Percentiles rank a stretch among this genome's conserved stretches.
phyloP scores from a whole-genome alignment of 768 basidiomycete species.

The Peribolospora baueri region DNA sequence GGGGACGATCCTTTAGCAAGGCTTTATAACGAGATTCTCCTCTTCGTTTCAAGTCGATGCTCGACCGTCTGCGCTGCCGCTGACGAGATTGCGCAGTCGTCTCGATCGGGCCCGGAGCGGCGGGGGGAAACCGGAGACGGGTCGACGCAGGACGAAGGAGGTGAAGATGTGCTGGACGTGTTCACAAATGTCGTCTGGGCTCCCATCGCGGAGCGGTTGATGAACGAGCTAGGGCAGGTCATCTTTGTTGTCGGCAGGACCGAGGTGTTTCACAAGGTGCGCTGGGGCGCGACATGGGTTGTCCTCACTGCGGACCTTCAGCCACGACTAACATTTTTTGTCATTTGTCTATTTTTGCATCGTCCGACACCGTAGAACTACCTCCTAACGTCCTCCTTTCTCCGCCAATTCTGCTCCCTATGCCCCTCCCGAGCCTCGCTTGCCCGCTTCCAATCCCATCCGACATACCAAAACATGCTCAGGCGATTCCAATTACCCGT shows the following conservation, averaged over 20 bases:
- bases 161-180: slow-evolving; percentile 39
- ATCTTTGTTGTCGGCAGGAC: slow-evolving; percentile 85
- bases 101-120: background rate
- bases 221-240: slow-evolving; percentile 54
- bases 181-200: slow-evolving; percentile 75
- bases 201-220: slow-evolving; percentile 52
- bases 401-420: slow-evolving; percentile 54
- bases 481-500: slow-evolving; percentile 85
- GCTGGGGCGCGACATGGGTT: slow-evolving; percentile 7
- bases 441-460: slow-evolving; percentile 44
- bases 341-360: background rate
- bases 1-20: slow-evolving; percentile 40
- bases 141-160: slow-evolving; percentile 6
- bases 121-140: background rate
- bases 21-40: slow-evolving; percentile 59
- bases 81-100: slow-evolving; percentile 5
- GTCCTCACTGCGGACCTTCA: background rate
- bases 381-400: slow-evolving; percentile 55
- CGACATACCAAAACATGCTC: slow-evolving; percentile 45
- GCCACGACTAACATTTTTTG: background rate
- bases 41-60: slow-evolving; percentile 34
- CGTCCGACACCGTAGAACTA: slow-evolving; percentile 36
- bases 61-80: background rate
- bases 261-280: slow-evolving; percentile 63
- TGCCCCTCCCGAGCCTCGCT: slow-evolving; percentile 52